Percentiles rank a stretch among this genome's conserved stretches.
Evolutionary conservation across 2,329 filamentous ascomycete genomes (phyloP).

Genomic region (Ophiostoma himal-ulmi): DNA sequence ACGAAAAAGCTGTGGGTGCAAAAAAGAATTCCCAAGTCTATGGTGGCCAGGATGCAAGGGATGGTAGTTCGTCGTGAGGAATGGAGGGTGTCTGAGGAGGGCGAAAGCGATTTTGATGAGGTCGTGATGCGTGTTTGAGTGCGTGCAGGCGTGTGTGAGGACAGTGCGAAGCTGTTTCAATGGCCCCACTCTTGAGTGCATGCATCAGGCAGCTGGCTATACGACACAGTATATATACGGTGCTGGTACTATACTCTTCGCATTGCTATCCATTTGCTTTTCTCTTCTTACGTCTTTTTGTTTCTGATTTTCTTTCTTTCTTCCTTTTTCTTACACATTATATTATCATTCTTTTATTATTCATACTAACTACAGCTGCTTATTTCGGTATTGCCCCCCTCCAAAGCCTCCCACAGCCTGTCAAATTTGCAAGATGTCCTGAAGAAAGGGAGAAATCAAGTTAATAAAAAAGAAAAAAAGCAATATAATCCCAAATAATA

Average conservation of each 20-base stretch:
- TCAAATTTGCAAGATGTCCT: background rate
- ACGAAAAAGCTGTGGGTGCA: background rate
- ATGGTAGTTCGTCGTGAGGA: background rate
- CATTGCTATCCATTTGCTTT: background rate
- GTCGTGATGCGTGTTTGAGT: background rate
- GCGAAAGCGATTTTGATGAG: background rate
- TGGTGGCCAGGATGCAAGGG: conserved; percentile 9
- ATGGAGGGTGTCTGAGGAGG: conserved; percentile 8
- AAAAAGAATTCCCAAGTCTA: background rate
- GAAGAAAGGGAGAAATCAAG: background rate
- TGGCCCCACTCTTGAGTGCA: background rate
- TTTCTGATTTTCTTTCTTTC: background rate
- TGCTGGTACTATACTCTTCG: background rate
- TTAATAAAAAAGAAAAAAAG: background rate
- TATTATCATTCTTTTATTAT: background rate
- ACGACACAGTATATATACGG: background rate
- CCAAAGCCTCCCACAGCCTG: background rate
- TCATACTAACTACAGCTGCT: too few species aligned
- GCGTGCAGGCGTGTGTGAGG: background rate
- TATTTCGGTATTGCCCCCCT: too few species aligned
- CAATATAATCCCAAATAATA: background rate
- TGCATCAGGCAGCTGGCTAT: background rate
- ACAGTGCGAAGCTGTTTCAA: conserved; percentile 6
- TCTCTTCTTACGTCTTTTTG: background rate
- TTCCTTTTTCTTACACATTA: background rate